Evolutionary conservation across 2,329 filamentous ascomycete genomes (phyloP).

Genomic region (Zymoseptoria ardabiliae): DNA sequence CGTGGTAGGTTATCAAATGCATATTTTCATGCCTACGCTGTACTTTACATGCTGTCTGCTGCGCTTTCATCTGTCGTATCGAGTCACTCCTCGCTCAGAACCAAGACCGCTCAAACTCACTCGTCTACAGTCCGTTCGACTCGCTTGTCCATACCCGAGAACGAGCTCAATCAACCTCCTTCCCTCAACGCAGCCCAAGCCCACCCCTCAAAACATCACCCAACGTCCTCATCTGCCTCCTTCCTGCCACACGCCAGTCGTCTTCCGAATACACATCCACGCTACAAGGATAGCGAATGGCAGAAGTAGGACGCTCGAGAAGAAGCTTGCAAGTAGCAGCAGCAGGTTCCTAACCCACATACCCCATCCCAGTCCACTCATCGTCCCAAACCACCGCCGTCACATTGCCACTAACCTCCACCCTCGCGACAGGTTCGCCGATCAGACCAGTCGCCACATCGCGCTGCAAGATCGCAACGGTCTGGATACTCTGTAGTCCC

Average conservation of each 20-base stretch:
- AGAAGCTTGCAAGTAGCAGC: background rate
- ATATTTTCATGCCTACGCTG: too few species aligned
- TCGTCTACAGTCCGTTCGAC: background rate
- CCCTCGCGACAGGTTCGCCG: slow-evolving; percentile 38
- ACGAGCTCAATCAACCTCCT: background rate
- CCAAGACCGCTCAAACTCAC: too few species aligned
- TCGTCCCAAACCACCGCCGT: slow-evolving; percentile 32
- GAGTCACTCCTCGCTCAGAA: too few species aligned
- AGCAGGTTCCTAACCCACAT: background rate
- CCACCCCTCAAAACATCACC: background rate
- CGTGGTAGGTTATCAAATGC: too few species aligned
- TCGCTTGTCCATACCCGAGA: background rate
- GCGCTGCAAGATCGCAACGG: slow-evolving; percentile 55
- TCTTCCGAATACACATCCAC: too few species aligned
- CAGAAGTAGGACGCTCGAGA: too few species aligned
- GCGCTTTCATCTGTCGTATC: too few species aligned
- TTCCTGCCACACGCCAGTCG: too few species aligned
- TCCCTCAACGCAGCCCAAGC: background rate
- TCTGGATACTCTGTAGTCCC: slow-evolving; percentile 54
- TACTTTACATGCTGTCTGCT: too few species aligned
- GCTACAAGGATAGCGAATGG: too few species aligned
- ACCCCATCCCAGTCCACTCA: background rate
- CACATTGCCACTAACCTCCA: slow-evolving; percentile 26
- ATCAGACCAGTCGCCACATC: slow-evolving; percentile 54
- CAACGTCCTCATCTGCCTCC: background rate